Conservation (phyloP, 164 flowering plant genomes). For the Liquidambar formosana region DNA sequence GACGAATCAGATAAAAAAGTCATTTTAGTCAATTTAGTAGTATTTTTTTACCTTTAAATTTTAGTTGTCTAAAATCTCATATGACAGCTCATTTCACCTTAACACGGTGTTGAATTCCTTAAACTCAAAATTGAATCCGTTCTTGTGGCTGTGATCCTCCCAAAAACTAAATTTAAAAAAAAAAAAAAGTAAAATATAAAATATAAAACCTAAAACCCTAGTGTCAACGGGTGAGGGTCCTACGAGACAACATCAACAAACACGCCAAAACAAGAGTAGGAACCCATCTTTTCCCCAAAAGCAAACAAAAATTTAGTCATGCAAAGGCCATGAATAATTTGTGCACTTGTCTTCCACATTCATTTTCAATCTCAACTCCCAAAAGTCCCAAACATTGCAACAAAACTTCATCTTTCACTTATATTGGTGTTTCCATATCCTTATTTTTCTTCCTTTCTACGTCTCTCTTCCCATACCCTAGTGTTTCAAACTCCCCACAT, state of each 20-base stretch:
- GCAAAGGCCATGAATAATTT: not conserved
- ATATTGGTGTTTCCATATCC: not conserved
- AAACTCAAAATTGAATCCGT: too few relatives aligned
- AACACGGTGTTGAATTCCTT: too few relatives aligned
- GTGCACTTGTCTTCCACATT: constrained; percentile 1
- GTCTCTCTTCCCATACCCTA: constrained; percentile 3
- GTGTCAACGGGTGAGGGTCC: not conserved
- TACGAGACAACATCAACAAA: not conserved
- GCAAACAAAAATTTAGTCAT: not conserved
- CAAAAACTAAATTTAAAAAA: too few relatives aligned
- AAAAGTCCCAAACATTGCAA: not conserved
- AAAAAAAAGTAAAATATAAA: too few relatives aligned
- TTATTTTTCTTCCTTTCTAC: not conserved
- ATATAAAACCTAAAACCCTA: not conserved
- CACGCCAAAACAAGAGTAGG: constrained; percentile 1
- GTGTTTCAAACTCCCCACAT: not conserved
- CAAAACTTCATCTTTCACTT: not conserved
- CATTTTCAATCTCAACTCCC: not conserved
- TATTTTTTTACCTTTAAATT: too few relatives aligned
- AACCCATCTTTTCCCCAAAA: constrained; percentile 1
- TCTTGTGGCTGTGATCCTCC: too few relatives aligned
- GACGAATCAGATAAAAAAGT: too few relatives aligned
- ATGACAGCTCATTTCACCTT: too few relatives aligned
- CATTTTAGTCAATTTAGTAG: too few relatives aligned
- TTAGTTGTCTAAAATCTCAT: too few relatives aligned